phyloP scores from a whole-genome alignment of 345 rosid genomes.

The Psidium guajava region DNA sequence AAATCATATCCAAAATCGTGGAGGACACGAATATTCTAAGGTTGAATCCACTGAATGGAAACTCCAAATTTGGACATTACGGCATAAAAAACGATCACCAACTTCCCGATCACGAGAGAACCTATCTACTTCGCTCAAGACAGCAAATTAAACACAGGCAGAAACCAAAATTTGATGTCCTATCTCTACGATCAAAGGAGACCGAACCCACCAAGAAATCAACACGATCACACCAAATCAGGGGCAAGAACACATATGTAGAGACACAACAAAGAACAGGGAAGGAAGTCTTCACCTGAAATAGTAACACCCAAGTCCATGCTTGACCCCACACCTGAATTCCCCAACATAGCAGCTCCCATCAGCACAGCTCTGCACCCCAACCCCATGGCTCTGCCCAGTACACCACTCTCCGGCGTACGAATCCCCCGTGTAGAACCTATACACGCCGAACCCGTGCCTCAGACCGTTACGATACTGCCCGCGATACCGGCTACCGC shows the following conservation, averaged over 20 bases:
- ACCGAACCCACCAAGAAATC: not conserved
- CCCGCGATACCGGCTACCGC: conserved; percentile 89
- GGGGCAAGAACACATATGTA: not conserved
- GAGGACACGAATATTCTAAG: not conserved
- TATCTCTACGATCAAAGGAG: not conserved
- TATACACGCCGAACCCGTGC: conserved; percentile 73
- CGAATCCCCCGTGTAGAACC: conserved; percentile 62
- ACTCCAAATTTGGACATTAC: not conserved
- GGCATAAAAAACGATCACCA: not conserved
- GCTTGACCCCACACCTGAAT: conserved; percentile 80
- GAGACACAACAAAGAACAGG: not conserved
- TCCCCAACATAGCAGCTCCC: conserved; percentile 70
- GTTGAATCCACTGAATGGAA: not conserved
- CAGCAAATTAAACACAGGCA: not conserved
- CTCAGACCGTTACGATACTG: conserved; percentile 72
- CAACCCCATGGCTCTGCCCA: conserved; percentile 83
- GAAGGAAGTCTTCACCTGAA: conserved; percentile 41
- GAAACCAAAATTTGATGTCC: not conserved
- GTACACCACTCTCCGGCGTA: conserved; percentile 84
- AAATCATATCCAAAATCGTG: not conserved
- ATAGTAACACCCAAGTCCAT: conserved; percentile 83
- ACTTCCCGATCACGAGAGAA: not conserved
- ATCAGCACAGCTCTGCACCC: conserved; percentile 69
- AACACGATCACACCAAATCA: not conserved
- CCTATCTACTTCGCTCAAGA: not conserved